These are phyloP conservation scores for Myotisia sp. DNA, from an alignment of 2,329 filamentous ascomycete species.

Conservation along the genomic window DNA sequence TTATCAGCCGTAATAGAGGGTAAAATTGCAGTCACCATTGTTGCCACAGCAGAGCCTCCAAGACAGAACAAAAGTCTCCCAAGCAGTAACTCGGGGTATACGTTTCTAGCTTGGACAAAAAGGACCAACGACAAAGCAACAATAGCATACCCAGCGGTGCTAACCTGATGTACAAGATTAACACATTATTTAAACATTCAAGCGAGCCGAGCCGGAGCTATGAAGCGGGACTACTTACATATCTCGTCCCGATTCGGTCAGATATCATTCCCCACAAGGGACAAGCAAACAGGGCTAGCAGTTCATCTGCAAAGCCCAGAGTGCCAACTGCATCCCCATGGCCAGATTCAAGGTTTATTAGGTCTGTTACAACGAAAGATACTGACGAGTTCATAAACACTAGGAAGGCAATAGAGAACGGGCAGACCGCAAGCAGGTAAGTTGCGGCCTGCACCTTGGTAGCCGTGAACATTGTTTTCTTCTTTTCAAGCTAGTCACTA, in stretches of 20 bases:
- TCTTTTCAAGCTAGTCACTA: too few species aligned
- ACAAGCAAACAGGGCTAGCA: conserved; percentile 35
- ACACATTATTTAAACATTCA: conserved; percentile 5
- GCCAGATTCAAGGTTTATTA: conserved; percentile 41
- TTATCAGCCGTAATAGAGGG: conserved; percentile 46
- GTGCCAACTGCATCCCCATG: conserved; percentile 48
- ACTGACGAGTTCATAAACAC: conserved; percentile 52
- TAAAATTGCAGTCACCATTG: conserved; percentile 93
- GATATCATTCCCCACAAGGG: conserved; percentile 37
- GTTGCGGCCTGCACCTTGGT: conserved; percentile 42
- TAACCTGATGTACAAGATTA: conserved; percentile 23
- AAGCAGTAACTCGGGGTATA: conserved; percentile 78
- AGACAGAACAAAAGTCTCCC: conserved; percentile 77
- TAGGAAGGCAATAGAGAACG: conserved; percentile 52
- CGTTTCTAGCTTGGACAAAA: conserved; percentile 72
- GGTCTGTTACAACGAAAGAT: conserved; percentile 50
- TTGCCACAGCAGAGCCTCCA: conserved; percentile 83
- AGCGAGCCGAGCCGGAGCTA: background rate
- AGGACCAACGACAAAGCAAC: conserved; percentile 63
- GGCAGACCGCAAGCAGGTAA: conserved; percentile 48
- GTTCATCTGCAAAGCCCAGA: conserved; percentile 37
- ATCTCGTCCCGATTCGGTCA: conserved; percentile 35
- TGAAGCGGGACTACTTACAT: conserved; percentile 24
- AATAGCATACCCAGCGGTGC: conserved; percentile 63
- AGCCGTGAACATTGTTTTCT: conserved; percentile 42